A percentile compares a stretch with the other conserved stretches of the same genome.
Conservation (phyloP, 768 basidiomycete genomes). For the Mycena latifolia region DNA sequence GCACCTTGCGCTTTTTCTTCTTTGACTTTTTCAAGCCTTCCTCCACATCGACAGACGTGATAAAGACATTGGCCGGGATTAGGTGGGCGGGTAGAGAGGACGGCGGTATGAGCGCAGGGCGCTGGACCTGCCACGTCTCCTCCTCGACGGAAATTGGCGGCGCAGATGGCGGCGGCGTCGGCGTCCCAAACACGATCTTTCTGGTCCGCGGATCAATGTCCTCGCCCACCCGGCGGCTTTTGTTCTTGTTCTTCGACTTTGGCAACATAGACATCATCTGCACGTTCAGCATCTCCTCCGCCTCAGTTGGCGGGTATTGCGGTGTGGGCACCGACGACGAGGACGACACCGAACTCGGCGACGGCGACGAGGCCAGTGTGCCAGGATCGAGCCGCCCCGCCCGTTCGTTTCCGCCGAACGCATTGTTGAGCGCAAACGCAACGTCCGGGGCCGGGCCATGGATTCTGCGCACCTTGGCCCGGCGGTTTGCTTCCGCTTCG, state of each 20-base stretch:
- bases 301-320: conserved; percentile 25
- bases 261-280: conserved; percentile 37
- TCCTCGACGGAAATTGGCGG: too few relatives aligned
- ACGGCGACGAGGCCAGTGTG: background rate
- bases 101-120: conserved; percentile 27
- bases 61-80: conserved; percentile 32
- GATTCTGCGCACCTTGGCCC: conserved; percentile 8
- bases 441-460: conserved; percentile 28
- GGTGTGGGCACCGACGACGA: conserved; percentile 28
- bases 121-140: conserved; percentile 1
- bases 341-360: conserved; percentile 1
- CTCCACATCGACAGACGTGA: conserved; percentile 36
- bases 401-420: conserved; percentile 29
- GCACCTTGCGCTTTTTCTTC: conserved; percentile 21
- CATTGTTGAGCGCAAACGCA: conserved; percentile 28
- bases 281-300: conserved; percentile 32
- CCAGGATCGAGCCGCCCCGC: conserved; percentile 28
- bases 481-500: conserved; percentile 15
- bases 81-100: conserved; percentile 22
- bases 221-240: conserved; percentile 24
- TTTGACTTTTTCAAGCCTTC: conserved; percentile 29
- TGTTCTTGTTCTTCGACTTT: conserved; percentile 38
- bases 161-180: conserved; percentile 18
- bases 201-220: conserved; percentile 21
- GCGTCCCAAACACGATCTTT: conserved; percentile 33